A percentile compares a stretch with the other conserved stretches of the same genome.
Conservation (phyloP, 2,329 filamentous ascomycete species). For the Aspergillus hiratsukae region DNA sequence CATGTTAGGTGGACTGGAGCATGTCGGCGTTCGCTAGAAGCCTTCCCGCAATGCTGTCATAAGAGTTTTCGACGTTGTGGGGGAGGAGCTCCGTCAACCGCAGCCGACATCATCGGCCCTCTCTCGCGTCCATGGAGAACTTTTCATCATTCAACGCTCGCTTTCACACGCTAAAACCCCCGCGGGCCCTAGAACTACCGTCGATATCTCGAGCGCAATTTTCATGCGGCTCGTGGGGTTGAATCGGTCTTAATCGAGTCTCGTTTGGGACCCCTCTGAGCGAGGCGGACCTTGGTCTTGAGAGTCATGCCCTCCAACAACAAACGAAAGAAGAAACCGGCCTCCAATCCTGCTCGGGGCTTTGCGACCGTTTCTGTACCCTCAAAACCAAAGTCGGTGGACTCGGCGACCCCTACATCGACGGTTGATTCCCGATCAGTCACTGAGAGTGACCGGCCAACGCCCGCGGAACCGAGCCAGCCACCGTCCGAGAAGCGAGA, state of each 20-base stretch:
- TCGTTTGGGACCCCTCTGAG: neutral
- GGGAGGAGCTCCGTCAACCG: conserved; percentile 19
- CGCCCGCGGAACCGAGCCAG: conserved; percentile 16
- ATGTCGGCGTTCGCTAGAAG: conserved; percentile 24
- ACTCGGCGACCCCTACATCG: conserved; percentile 27
- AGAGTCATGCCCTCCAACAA: conserved; percentile 61
- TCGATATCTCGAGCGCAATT: neutral
- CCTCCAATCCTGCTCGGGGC: conserved; percentile 80
- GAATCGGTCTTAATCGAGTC: neutral
- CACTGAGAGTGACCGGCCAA: conserved; percentile 28
- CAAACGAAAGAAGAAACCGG: conserved; percentile 90
- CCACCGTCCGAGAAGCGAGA: conserved; percentile 12
- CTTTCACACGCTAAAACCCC: neutral
- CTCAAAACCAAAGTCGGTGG: conserved; percentile 64
- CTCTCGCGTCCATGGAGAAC: conserved; percentile 3
- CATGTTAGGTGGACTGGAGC: conserved; percentile 35
- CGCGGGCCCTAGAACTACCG: neutral
- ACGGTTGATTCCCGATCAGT: conserved; percentile 26
- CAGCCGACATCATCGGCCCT: conserved; percentile 13
- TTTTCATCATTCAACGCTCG: neutral
- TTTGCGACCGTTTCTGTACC: conserved; percentile 92
- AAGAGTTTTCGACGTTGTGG: conserved; percentile 35
- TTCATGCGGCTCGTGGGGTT: neutral
- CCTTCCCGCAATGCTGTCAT: conserved; percentile 35
- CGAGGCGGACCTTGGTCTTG: neutral